These are phyloP conservation scores for Blyttiomyces sp. DNA, from an alignment of 371 early-diverging fungal genomes.

Conservation along the genomic window DNA sequence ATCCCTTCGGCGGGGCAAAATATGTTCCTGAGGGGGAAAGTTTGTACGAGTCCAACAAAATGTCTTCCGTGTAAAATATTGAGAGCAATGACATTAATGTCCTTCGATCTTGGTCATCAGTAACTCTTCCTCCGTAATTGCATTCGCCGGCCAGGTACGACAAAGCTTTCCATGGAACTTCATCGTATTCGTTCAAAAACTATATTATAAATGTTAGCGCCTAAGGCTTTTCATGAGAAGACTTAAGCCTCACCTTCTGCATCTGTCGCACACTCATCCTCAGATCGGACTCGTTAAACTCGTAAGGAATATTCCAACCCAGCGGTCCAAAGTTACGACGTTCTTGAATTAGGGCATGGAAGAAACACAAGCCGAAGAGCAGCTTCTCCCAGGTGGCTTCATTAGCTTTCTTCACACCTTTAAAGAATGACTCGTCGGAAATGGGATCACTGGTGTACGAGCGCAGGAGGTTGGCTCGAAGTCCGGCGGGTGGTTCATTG, in stretches of 20 bases:
- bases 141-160: slow-evolving; percentile 60
- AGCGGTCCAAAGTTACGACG: slow-evolving; percentile 59
- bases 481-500: slow-evolving; percentile 57
- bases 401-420: slow-evolving; percentile 37
- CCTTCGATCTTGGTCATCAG: slow-evolving; percentile 54
- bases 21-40: slow-evolving; percentile 50
- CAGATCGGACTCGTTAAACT: slow-evolving; percentile 59
- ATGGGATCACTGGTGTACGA: slow-evolving; percentile 55
- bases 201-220: slow-evolving; percentile 5
- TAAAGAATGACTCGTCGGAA: slow-evolving; percentile 51
- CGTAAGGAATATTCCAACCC: slow-evolving; percentile 63
- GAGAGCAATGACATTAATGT: slow-evolving; percentile 48
- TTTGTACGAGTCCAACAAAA: slow-evolving; percentile 41
- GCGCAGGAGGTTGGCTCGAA: slow-evolving; percentile 50
- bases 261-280: slow-evolving; percentile 53
- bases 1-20: slow-evolving; percentile 43
- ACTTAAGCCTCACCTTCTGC: slow-evolving; percentile 39
- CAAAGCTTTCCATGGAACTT: slow-evolving; percentile 55
- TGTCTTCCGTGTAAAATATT: slow-evolving; percentile 46
- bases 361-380: slow-evolving; percentile 56
- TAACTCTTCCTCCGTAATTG: slow-evolving; percentile 60
- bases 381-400: slow-evolving; percentile 51
- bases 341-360: slow-evolving; percentile 61
- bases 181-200: slow-evolving; percentile 57
- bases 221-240: background rate